Evolutionary conservation across 2,329 filamentous ascomycete species (phyloP).

Genomic region (Xylaria sp.): DNA sequence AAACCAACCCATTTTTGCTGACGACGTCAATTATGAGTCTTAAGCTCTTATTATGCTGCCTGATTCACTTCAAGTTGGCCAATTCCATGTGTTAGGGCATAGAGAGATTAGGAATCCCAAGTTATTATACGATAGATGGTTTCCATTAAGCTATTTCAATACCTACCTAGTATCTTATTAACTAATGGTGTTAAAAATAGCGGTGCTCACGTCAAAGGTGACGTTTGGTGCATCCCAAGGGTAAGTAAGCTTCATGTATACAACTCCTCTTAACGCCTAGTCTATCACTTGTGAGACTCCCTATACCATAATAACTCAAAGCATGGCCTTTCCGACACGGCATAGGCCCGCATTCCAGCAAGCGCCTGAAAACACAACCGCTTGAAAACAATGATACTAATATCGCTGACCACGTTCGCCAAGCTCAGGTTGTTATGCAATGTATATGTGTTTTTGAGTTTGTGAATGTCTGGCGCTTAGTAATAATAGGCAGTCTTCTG

Average conservation of each 20-base stretch:
- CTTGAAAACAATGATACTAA: slow-evolving; percentile 7
- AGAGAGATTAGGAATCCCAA: not conserved
- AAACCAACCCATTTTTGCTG: slow-evolving; percentile 4
- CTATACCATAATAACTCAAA: slow-evolving; percentile 16
- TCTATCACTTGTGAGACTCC: slow-evolving; percentile 26
- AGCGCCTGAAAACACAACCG: slow-evolving; percentile 15
- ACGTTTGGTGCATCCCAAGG: slow-evolving; percentile 12
- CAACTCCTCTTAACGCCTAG: slow-evolving; percentile 30
- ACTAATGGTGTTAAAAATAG: not conserved
- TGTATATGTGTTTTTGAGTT: not conserved
- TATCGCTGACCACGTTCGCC: not conserved
- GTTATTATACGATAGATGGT: not conserved
- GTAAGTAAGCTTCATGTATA: slow-evolving; percentile 28
- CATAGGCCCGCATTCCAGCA: slow-evolving; percentile 7
- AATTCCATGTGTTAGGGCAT: not conserved
- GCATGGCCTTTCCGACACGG: slow-evolving; percentile 1
- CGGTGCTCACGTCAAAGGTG: slow-evolving; percentile 1
- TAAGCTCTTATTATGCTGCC: slow-evolving; percentile 13
- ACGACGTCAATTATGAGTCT: slow-evolving; percentile 1
- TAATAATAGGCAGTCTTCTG: not conserved
- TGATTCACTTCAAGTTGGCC: not conserved
- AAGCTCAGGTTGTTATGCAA: slow-evolving; percentile 2
- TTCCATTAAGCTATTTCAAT: slow-evolving; percentile 13
- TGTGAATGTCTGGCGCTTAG: not conserved
- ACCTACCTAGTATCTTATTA: slow-evolving; percentile 9